phyloP scores from a whole-genome alignment of 2,329 filamentous ascomycete genomes.

The Furcasterigmium sp. region DNA sequence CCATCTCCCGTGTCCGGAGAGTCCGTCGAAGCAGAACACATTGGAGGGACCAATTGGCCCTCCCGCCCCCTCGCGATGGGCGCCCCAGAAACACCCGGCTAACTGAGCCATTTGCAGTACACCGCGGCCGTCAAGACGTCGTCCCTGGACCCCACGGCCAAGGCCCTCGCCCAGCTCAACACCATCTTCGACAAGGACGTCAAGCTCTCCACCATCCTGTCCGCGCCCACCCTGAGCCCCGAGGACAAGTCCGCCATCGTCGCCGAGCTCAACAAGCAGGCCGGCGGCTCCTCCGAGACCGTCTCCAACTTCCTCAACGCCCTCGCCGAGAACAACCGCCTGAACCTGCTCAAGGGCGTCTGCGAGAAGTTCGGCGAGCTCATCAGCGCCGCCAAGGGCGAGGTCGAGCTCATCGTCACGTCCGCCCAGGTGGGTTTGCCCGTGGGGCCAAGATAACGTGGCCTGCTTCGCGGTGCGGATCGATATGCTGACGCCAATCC shows the following conservation, averaged over 20 bases:
- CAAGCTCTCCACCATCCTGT: slow-evolving; percentile 73
- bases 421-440: slow-evolving; percentile 70
- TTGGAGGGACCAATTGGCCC: neutral
- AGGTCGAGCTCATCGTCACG: slow-evolving; percentile 89
- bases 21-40: neutral
- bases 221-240: slow-evolving; percentile 70
- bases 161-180: slow-evolving; percentile 67
- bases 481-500: neutral
- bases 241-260: slow-evolving; percentile 84
- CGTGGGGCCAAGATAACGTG: neutral
- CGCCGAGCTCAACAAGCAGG: slow-evolving; percentile 79
- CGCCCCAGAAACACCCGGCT: slow-evolving; percentile 7
- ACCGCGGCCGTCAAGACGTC: slow-evolving; percentile 88
- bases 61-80: too few species aligned
- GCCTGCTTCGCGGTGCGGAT: too few species aligned
- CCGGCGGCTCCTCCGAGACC: slow-evolving; percentile 70
- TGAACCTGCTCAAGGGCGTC: slow-evolving; percentile 75
- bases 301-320: slow-evolving; percentile 91
- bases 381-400: slow-evolving; percentile 84
- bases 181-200: slow-evolving; percentile 73
- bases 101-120: slow-evolving; percentile 63
- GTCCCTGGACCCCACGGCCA: slow-evolving; percentile 78
- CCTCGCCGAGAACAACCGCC: slow-evolving; percentile 93
- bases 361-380: slow-evolving; percentile 81
- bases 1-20: slow-evolving; percentile 5